Evolutionary conservation across 2,329 filamentous ascomycete genomes (phyloP), one percentile per base, ranked within the genome.

Genomic region (Scedosporium boydii): DNA sequence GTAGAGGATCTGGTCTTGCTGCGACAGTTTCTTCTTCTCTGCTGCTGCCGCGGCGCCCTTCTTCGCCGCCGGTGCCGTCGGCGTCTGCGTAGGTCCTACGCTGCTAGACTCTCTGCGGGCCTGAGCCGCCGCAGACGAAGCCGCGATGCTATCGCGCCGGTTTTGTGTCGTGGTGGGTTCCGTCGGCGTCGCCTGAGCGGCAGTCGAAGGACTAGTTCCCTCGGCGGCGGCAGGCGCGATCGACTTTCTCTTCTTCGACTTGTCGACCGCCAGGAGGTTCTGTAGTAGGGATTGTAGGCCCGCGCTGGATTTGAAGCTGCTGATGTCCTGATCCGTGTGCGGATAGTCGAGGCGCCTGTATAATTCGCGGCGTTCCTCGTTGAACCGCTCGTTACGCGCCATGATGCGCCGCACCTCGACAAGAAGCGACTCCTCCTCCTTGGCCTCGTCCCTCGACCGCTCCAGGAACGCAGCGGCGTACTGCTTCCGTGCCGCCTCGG

Each of bases 341-440:
- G 93, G 93, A 65, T 91, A 90, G 70, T 97, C 93, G 10, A 99
- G 86, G 60, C 93, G 85, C 66, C 86, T 85, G 76, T 93, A 96
- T 55, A 96, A 84, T 72, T 96, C 93, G 67, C 88, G 86, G 62
- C 95, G 88, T 71, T 97, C 92, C 67, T 91, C 87, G 71, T 96
- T 91, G 70, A 98, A 88, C 63, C 86, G 87, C 67, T 95, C 90
- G 66, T 93, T 90, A 64, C 92, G 87, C 65, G 90, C 87, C 70
- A 96, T 85, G 67, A 99, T 98, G 64, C 95, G 88, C 70, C 96
- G 92, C 62, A 99, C 85, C 72, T 99, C 95, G 63, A 93, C 83
- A 18, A 99, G 82, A 2, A 99, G 78, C 41, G 91, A 88, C 68
- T 96, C 90, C 75, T 99, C 95, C 73, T 99, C 95, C 65, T 90